Conservation (phyloP, 129 eudicot species). For the Flaveria brownii region DNA sequence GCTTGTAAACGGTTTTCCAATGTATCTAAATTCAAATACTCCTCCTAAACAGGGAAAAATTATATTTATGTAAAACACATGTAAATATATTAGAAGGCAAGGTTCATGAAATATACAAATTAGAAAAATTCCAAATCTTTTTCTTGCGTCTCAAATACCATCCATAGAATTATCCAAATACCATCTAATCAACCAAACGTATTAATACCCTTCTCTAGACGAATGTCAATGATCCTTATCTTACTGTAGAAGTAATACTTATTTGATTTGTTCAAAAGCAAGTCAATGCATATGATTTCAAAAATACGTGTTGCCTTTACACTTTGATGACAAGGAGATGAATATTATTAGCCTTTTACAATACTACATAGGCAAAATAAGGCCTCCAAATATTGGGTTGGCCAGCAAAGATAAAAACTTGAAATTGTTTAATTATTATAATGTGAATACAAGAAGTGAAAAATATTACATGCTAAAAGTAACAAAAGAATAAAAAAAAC, state of each 20-base stretch:
- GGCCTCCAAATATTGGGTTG: constrained; percentile 7
- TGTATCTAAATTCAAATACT: constrained; percentile 70
- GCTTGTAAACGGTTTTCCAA: constrained; percentile 64
- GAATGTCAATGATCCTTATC: constrained; percentile 3
- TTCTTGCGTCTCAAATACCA: background rate
- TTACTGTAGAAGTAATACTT: constrained; percentile 9
- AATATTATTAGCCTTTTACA: constrained; percentile 7
- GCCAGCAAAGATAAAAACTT: constrained; percentile 7
- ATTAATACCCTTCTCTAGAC: constrained; percentile 10
- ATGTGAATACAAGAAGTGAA: background rate
- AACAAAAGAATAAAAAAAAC: constrained; percentile 34
- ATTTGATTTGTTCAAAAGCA: constrained; percentile 8
- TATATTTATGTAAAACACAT: background rate
- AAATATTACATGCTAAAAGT: background rate
- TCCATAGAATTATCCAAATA: constrained; percentile 7
- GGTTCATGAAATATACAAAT: constrained; percentile 8
- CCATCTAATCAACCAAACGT: constrained; percentile 4
- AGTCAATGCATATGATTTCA: background rate
- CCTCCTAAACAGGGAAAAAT: constrained; percentile 54
- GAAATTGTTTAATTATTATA: background rate
- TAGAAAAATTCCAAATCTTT: background rate
- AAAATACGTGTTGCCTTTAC: constrained; percentile 21
- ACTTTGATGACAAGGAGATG: constrained; percentile 10
- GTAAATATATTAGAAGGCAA: background rate
- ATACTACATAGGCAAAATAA: background rate